Evolutionary conservation across 495 filamentous ascomycete genomes (phyloP).

Genomic region (Staphylotrichum tortipilum): DNA sequence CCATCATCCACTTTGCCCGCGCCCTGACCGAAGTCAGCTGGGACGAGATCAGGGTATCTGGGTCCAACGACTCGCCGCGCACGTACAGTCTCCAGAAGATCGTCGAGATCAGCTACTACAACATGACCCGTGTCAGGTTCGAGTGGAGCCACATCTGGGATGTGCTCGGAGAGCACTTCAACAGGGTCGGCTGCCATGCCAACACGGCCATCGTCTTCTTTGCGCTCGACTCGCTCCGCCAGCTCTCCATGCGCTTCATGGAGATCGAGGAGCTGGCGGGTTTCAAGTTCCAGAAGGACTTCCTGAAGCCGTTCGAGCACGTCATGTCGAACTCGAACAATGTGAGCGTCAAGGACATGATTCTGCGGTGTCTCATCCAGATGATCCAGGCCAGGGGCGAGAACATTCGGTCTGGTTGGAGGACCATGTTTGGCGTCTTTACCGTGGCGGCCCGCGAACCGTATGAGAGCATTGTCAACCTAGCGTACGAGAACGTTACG

Average conservation of each 20-base stretch:
- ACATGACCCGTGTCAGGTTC: conserved; percentile 96
- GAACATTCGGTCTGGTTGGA: conserved; percentile 95
- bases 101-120: conserved; percentile 98
- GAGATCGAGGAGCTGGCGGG: conserved; percentile 95
- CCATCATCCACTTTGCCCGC: conserved; percentile 94
- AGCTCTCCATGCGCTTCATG: conserved; percentile 97
- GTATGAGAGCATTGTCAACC: conserved; percentile 90
- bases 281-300: conserved; percentile 99
- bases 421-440: conserved; percentile 99
- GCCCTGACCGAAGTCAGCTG: conserved; percentile 94
- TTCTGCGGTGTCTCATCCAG: conserved; percentile 90
- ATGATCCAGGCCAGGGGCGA: conserved; percentile 96
- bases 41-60: conserved; percentile 97
- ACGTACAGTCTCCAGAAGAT: conserved; percentile 97
- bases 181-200: conserved; percentile 87
- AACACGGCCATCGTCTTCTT: conserved; percentile 97
- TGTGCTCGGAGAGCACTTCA: conserved; percentile 94
- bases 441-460: conserved; percentile 89
- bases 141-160: conserved; percentile 98
- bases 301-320: conserved; percentile 95
- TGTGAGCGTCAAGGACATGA: conserved; percentile 94
- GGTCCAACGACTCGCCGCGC: conserved; percentile 85
- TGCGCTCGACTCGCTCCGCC: conserved; percentile 85
- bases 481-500: conserved; percentile 93
- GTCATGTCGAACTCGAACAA: conserved; percentile 88